Base-by-base conservation (phyloP, 2,329 filamentous ascomycete genomes). In the Purpureocillium lavendulum region DNA sequence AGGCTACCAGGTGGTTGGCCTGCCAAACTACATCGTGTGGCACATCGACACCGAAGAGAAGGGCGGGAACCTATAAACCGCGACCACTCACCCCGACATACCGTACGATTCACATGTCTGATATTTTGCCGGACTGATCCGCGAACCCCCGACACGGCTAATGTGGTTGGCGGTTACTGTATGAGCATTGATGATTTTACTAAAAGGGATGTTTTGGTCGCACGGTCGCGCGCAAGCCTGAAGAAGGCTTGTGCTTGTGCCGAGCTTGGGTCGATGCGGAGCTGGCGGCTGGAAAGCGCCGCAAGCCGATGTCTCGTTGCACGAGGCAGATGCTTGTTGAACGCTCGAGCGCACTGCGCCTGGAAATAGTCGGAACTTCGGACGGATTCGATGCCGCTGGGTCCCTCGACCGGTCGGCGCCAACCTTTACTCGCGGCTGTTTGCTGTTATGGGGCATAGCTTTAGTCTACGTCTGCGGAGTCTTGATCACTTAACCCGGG, bases 21-120 rank as follows among this genome's bases (percentile, higher is more conserved):
- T 98, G 40, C 92, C 90, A 32, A 98, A 98, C 62, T 98, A 98
- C 60, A 82, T 98, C 37, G 90, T 98, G 43, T 98, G 92, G 92
- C 92, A 98, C 60, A 86, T 95, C 54, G 92, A 98, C 61, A 98
- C 92, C 3, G 80, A 89, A 41, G 92, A 98, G 70, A 95, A 96
- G 72, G 77, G 80, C 28, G 87, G 88, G 28, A 97, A 97, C 59
- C 58, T 65, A 50, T 76, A 65, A 39, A 3, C 10, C 18, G n/a
- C 6, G 31, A 11, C 24, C 29, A 42, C 28, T 28, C 30, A 39
- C 39, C 36, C 28, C 29, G 24, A 24, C 33, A 28, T 17, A 40
- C 35, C 40, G 36, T 36, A 45, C 42, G 42, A 46, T 46, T 45
- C 44, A 49, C 38, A 44, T 42, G 47, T 50, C 43, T 48, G 44